These are phyloP conservation scores for Tolypocladium endophyticum DNA, from an alignment of 2,329 filamentous ascomycete genomes.

Conservation along the genomic window DNA sequence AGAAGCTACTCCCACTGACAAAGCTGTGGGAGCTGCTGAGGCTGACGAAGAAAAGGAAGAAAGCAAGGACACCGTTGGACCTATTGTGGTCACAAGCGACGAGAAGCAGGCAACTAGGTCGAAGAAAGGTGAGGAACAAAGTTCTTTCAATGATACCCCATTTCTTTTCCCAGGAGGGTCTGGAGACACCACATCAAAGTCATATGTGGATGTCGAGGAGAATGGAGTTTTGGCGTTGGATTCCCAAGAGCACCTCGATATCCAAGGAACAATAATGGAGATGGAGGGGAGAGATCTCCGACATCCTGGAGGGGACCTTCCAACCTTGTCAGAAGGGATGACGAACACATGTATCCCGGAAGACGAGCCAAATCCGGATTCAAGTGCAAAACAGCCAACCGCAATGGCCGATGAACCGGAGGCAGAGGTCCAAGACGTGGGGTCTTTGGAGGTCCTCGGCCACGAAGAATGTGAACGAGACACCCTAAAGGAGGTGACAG, in stretches of 20 bases:
- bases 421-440: background rate
- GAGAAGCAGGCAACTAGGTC: slow-evolving; percentile 19
- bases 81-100: slow-evolving; percentile 19
- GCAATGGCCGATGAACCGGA: background rate
- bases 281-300: background rate
- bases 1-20: slow-evolving; percentile 1
- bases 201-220: slow-evolving; percentile 12
- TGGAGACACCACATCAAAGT: slow-evolving; percentile 15
- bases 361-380: background rate
- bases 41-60: slow-evolving; percentile 19
- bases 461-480: background rate
- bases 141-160: slow-evolving; percentile 26
- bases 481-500: background rate
- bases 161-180: slow-evolving; percentile 21
- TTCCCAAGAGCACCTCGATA: slow-evolving; percentile 14
- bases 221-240: slow-evolving; percentile 16
- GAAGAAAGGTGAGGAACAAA: slow-evolving; percentile 33
- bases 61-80: slow-evolving; percentile 27
- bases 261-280: slow-evolving; percentile 7
- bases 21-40: slow-evolving; percentile 1
- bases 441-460: background rate
- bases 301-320: background rate
- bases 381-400: background rate
- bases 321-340: background rate
- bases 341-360: background rate